phyloP scores from a whole-genome alignment of 1,284 basidiomycete genomes.

The Ganoderma lingzhi region DNA sequence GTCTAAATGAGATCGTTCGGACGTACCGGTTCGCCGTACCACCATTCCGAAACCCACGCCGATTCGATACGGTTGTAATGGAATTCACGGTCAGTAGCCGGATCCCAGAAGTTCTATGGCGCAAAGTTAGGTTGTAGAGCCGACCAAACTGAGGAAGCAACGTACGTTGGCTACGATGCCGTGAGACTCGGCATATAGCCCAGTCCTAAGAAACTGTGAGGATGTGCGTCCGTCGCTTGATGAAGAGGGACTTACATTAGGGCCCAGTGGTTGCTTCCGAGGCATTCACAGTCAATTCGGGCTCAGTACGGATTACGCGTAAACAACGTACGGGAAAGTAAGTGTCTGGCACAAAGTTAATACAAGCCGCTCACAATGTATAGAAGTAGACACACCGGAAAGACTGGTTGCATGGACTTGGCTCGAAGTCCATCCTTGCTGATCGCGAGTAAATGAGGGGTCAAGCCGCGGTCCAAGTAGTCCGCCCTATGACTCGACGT shows the following conservation, averaged over 20 bases:
- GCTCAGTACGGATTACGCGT: background rate
- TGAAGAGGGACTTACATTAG: conserved; percentile 61
- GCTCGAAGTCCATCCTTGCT: conserved; percentile 84
- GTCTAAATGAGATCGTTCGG: background rate
- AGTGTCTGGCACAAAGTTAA: conserved; percentile 61
- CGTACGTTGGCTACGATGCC: conserved; percentile 90
- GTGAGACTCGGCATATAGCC: conserved; percentile 86
- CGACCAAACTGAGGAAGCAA: conserved; percentile 13
- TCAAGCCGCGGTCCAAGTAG: conserved; percentile 84
- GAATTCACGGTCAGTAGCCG: conserved; percentile 65
- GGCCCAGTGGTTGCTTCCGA: conserved; percentile 80
- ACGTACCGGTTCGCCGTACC: conserved; percentile 87
- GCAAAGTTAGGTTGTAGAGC: background rate
- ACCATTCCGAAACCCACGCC: conserved; percentile 79
- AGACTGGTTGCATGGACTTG: conserved; percentile 85
- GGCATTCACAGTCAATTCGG: background rate
- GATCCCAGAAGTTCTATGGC: conserved; percentile 87
- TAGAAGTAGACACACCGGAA: conserved; percentile 68
- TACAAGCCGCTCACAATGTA: background rate
- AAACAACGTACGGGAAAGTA: conserved; percentile 81
- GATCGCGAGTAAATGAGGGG: conserved; percentile 82
- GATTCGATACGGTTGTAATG: conserved; percentile 71
- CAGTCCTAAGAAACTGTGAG: conserved; percentile 66
- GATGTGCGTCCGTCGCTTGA: too few species aligned
- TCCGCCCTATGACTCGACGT: conserved; percentile 64